phyloP scores from a whole-genome alignment of 805 yeast species.

The Metschnikowia picachoensis region DNA sequence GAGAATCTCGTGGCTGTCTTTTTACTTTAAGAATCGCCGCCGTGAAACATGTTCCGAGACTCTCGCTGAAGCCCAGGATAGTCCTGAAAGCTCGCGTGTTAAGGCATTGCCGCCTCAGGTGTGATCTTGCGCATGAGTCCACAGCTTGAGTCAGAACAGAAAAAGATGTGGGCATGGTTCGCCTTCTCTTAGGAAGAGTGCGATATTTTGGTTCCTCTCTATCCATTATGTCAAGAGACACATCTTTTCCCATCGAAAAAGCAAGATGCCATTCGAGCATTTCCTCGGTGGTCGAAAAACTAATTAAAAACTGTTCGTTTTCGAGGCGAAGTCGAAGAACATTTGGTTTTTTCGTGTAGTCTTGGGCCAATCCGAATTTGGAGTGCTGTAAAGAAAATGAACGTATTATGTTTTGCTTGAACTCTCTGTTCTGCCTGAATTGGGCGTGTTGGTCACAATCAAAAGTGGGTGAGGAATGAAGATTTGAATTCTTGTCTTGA shows the following conservation, averaged over 20 bases:
- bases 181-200: slow-evolving; percentile 74
- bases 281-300: slow-evolving; percentile 57
- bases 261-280: slow-evolving; percentile 78
- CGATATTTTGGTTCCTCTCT: slow-evolving; percentile 74
- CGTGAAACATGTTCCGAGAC: background rate
- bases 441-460: too few relatives aligned
- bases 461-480: too few relatives aligned
- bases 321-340: slow-evolving; percentile 77
- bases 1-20: too few relatives aligned
- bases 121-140: slow-evolving; percentile 8
- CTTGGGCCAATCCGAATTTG: slow-evolving; percentile 78
- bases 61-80: too few relatives aligned
- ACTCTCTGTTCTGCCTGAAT: too few relatives aligned
- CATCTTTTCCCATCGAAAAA: slow-evolving; percentile 70
- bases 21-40: too few relatives aligned
- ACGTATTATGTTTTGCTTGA: slow-evolving; percentile 33
- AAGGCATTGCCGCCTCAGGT: background rate
- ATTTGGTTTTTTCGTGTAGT: slow-evolving; percentile 66
- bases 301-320: slow-evolving; percentile 73
- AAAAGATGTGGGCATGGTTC: slow-evolving; percentile 31
- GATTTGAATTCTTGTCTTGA: too few relatives aligned
- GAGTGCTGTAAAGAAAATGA: slow-evolving; percentile 83
- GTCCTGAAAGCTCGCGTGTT: too few relatives aligned
- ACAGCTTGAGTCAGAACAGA: background rate
- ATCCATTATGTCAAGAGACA: slow-evolving; percentile 69